Base-by-base conservation (phyloP, 179 eudicot species). In the Drosera spatulata region DNA sequence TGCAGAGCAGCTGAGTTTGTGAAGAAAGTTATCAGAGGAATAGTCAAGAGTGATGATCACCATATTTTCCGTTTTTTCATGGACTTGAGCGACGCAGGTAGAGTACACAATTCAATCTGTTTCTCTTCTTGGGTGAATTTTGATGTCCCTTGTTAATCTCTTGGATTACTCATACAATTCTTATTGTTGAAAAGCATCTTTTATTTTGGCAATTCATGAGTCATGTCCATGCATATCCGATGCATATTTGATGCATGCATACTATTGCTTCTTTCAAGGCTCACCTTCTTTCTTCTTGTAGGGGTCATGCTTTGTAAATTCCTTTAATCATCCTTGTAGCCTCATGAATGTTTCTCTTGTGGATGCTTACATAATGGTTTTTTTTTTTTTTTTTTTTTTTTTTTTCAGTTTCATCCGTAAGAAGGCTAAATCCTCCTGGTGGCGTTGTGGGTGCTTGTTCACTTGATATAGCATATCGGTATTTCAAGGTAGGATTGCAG, bases 401-500 rank as follows among this genome's bases (percentile, higher is more conserved):
- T 63, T 47, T 72, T 59, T 45, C 80, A 91, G 98, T 91, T 80
- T 72, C 91, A 40, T 91, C 85, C 69, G 95, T 91, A 57, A 85
- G 75, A 74, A 79, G 63, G 75, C 79, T 91, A 74, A 88, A 88
- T 72, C 82, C 84, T 77, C 96, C 98, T 39, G 88, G 87, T 64
- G 98, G 98, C 59, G 81, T 91, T 41, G 98, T 91, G 74, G 98
- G 98, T 74, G 90, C 98, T 48, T 91, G 96, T 67, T 89, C 88
- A 72, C 98, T 91, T 68, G 96, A 88, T 78, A 60, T 84, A 63
- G 98, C 98, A 57, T 88, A 78, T 75, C 87, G 85, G 71, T 88
- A 91, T 76, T 91, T 85, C 78, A 85, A 88, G 96, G 98, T 91
- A 75, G 56, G 61, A 37, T 39, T 55, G 33, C n/a, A 56, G 50